Conservation (phyloP, 345 rosid species). For the Fremontodendron californicum region DNA sequence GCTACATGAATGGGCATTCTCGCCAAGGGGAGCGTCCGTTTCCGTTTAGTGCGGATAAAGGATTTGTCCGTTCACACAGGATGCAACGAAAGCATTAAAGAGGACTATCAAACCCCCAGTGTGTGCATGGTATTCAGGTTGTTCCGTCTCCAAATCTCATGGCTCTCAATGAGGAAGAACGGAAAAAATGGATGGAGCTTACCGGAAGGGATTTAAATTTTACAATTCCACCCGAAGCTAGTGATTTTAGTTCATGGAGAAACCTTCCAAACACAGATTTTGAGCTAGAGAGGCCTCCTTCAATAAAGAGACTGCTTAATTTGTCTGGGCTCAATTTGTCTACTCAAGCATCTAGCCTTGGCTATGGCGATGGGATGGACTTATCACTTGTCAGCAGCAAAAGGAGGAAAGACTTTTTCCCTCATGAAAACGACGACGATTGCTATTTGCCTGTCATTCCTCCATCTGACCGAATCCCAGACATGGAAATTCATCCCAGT, state of each 20-base stretch:
- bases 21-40: too few species aligned
- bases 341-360: constrained; percentile 54
- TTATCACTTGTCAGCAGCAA: constrained; percentile 66
- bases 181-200: constrained; percentile 83
- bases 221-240: too few species aligned
- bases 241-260: too few species aligned
- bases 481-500: constrained; percentile 52
- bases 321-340: constrained; percentile 81
- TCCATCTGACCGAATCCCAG: constrained; percentile 36
- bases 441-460: constrained; percentile 48
- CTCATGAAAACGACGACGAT: constrained; percentile 61
- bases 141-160: too few species aligned
- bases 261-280: constrained; percentile 83
- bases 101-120: constrained; percentile 94
- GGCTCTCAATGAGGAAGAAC: constrained; percentile 91
- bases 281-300: constrained; percentile 67
- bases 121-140: constrained; percentile 85
- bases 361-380: constrained; percentile 60
- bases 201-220: constrained; percentile 83
- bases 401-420: constrained; percentile 73
- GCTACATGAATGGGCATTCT: too few species aligned
- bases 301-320: constrained; percentile 56
- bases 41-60: too few species aligned
- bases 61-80: too few species aligned
- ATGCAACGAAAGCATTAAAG: constrained; percentile 95